Percentiles rank a stretch among this genome's conserved stretches.
These are phyloP conservation scores for Ligustrum vulgare DNA, from an alignment of 257 asterid species.

Conservation along the genomic window DNA sequence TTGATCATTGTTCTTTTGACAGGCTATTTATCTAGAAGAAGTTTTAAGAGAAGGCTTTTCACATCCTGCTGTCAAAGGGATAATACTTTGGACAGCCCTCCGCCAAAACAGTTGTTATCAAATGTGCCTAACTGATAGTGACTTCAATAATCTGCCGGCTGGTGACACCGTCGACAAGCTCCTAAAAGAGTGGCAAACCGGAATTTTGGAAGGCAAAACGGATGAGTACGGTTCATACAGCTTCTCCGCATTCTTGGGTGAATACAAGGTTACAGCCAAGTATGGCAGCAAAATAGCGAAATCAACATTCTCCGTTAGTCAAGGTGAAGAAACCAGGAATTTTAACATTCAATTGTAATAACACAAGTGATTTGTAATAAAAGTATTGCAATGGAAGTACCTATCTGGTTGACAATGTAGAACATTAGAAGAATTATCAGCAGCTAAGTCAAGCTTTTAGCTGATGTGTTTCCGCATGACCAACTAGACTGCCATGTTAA, in stretches of 20 bases:
- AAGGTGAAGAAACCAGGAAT: conserved; percentile 42
- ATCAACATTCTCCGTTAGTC: conserved; percentile 43
- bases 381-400: neutral
- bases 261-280: conserved; percentile 36
- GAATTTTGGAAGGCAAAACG: conserved; percentile 34
- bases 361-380: neutral
- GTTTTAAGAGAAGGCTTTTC: conserved; percentile 57
- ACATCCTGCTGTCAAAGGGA: conserved; percentile 56
- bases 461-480: neutral
- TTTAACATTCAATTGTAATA: conserved; percentile 35
- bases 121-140: conserved; percentile 58
- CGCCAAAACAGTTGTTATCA: conserved; percentile 46
- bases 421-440: neutral
- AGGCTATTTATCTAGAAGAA: conserved; percentile 51
- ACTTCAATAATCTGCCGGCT: conserved; percentile 48
- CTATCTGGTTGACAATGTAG: neutral
- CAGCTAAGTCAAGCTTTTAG: neutral
- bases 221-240: conserved; percentile 48
- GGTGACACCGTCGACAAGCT: conserved; percentile 57
- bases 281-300: conserved; percentile 19
- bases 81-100: conserved; percentile 55
- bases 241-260: conserved; percentile 55
- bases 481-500: neutral
- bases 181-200: conserved; percentile 52
- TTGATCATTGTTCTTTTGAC: neutral